Base-by-base conservation (phyloP, 371 early-diverging fungal species). In the Circinella umbellata region DNA sequence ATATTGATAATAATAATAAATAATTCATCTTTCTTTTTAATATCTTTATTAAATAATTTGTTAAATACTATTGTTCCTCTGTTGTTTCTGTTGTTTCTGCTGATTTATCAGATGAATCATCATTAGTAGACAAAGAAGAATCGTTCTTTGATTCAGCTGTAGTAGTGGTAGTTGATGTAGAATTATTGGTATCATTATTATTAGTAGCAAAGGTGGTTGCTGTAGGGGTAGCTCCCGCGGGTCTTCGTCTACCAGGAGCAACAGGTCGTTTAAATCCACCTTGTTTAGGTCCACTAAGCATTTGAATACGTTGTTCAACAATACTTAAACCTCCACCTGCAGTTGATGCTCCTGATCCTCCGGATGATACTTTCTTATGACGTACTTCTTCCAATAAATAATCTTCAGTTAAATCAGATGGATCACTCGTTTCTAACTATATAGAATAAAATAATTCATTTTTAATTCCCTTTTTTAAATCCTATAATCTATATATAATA, bases 341-440 rank as follows among this genome's bases (percentile, higher is more conserved):
- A 46, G 15, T 34, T 8, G 34, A 54, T 38, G 69, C n/a, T 4
- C 17, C 49, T 27, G 27, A 27, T n/a, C 18, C 55, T 48, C 42
- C 42, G 3, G 39, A 18, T 3, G 66, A 20, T 27, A 55, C 48
- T n/a, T 57, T 57, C 6, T 27, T 46, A 35, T 34, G 60, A 60
- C 57, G 38, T 18, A 93, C 70, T 51, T 91, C 91, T 46, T 90
- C 90, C 38, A 74, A 70, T 8, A 94, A 72, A 54, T 84, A 88
- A 0, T 78, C 70, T 38, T 84, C 81, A 6, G 89, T 86, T 53
- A 95, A 65, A 60, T 93, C 95, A 9, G 69, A 64, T 1, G 87
- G 78, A 70, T 88, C 87, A 66, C 91, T 93, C 14, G 93, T 88
- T 78, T 95, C 95, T 63, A 90, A 71, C 88, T 66, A 55, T 38